Conservation (phyloP, 2,329 filamentous ascomycete genomes). For the Fusarium sp. region DNA sequence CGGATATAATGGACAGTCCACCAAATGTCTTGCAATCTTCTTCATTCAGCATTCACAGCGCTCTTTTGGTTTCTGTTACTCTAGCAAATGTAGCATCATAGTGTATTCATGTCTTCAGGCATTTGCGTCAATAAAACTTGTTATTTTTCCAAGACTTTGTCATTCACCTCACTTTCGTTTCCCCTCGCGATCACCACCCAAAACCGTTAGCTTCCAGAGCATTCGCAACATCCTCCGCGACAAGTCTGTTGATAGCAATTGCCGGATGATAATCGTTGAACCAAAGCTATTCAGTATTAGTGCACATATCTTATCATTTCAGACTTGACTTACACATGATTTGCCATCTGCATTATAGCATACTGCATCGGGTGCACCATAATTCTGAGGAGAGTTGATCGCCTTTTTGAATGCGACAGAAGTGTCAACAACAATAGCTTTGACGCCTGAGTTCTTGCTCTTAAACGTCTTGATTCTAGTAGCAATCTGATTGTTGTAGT, state of each 20-base stretch:
- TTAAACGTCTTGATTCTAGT: conserved; percentile 51
- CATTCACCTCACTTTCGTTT: too few species aligned
- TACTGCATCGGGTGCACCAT: conserved; percentile 58
- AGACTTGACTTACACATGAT: conserved; percentile 52
- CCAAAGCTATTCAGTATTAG: conserved; percentile 53
- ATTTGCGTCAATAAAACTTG: too few species aligned
- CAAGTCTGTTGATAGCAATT: conserved; percentile 56
- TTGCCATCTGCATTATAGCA: conserved; percentile 59
- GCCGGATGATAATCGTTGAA: conserved; percentile 60
- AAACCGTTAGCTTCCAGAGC: background rate
- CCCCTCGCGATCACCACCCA: conserved; percentile 15
- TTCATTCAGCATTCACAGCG: too few species aligned
- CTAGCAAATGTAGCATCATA: too few species aligned
- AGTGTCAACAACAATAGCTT: conserved; percentile 57
- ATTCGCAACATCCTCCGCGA: conserved; percentile 55
- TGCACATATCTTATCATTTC: accelerated
- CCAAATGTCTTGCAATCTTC: too few species aligned
- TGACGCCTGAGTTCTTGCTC: conserved; percentile 52
- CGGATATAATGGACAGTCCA: too few species aligned
- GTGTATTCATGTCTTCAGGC: too few species aligned
- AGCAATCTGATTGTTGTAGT: conserved; percentile 56
- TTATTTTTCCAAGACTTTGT: too few species aligned
- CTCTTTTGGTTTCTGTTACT: too few species aligned
- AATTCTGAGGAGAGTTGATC: conserved; percentile 57
- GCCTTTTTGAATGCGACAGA: conserved; percentile 57